A percentile compares a stretch with the other conserved stretches of the same genome.
phyloP scores from a whole-genome alignment of 75 land plant species.

The Ceratopteris richardii region DNA sequence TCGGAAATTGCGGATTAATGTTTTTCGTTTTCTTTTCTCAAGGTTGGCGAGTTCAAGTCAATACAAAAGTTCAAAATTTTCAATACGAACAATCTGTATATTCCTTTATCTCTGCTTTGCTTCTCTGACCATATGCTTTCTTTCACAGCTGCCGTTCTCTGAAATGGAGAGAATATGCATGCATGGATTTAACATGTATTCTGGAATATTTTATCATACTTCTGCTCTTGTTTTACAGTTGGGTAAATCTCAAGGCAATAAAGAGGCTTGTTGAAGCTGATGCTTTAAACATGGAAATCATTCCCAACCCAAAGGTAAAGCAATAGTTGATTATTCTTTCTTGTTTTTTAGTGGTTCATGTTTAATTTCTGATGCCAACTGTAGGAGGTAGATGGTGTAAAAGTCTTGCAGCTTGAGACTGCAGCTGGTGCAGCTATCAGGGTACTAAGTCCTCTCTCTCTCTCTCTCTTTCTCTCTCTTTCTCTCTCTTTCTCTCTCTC shows the following conservation, averaged over 20 bases:
- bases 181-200: too few relatives aligned
- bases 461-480: not conserved
- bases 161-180: too few relatives aligned
- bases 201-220: too few relatives aligned
- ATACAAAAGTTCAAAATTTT: conserved; percentile 98
- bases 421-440: conserved; percentile 39
- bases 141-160: too few relatives aligned
- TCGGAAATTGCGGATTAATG: not conserved
- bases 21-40: not conserved
- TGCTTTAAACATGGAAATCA: conserved; percentile 96
- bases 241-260: conserved; percentile 94
- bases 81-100: conserved; percentile 97
- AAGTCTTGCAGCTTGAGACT: conserved; percentile 28
- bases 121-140: too few relatives aligned
- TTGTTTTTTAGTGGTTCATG: conserved; percentile 1
- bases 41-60: conserved; percentile 97
- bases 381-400: conserved; percentile 33
- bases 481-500: conserved; percentile 5
- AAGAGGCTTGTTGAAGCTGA: conserved; percentile 87
- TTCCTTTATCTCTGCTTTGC: conserved; percentile 1
- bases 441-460: conserved; percentile 6
- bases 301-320: conserved; percentile 92
- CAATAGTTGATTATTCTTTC: too few relatives aligned
- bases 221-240: conserved; percentile 32
- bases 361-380: too few relatives aligned